phyloP scores from a whole-genome alignment of 2,329 filamentous ascomycete species.

The Scytalidium lignicola region DNA sequence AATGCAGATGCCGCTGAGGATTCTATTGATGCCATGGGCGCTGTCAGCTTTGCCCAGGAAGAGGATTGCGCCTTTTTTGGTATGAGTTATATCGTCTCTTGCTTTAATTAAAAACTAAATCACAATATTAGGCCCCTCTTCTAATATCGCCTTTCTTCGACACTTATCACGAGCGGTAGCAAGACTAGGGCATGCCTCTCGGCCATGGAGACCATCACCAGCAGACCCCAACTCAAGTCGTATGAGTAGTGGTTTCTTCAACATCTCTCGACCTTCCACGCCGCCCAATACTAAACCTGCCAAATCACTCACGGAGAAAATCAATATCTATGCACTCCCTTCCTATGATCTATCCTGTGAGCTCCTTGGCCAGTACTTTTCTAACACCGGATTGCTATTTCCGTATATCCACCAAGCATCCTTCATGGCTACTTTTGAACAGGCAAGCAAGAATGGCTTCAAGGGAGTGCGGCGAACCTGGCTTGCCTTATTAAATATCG shows the following conservation, averaged over 20 bases:
- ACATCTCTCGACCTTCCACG: constrained; percentile 17
- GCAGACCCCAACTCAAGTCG: background rate
- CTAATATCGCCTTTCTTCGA: constrained; percentile 36
- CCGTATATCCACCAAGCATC: constrained; percentile 34
- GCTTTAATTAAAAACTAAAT: background rate
- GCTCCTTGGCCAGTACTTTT: constrained; percentile 32
- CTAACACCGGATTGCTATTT: constrained; percentile 31
- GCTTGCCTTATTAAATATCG: constrained; percentile 45
- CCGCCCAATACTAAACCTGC: constrained; percentile 4
- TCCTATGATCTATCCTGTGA: constrained; percentile 22
- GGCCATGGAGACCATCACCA: background rate
- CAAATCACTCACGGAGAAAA: constrained; percentile 8
- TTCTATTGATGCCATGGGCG: constrained; percentile 28
- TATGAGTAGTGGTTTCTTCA: constrained; percentile 11
- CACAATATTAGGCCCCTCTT: constrained; percentile 30
- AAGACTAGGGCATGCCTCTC: background rate
- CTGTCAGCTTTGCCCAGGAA: constrained; percentile 25
- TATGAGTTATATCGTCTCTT: constrained; percentile 6
- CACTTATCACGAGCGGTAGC: constrained; percentile 30
- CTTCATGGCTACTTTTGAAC: constrained; percentile 30
- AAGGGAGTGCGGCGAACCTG: constrained; percentile 38
- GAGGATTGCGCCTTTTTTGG: constrained; percentile 31
- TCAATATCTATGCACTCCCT: constrained; percentile 29
- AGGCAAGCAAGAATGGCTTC: constrained; percentile 26
- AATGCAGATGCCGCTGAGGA: constrained; percentile 14